Evolutionary conservation across 148 eudicot species (phyloP).

Genomic region (Silene uniflora): DNA sequence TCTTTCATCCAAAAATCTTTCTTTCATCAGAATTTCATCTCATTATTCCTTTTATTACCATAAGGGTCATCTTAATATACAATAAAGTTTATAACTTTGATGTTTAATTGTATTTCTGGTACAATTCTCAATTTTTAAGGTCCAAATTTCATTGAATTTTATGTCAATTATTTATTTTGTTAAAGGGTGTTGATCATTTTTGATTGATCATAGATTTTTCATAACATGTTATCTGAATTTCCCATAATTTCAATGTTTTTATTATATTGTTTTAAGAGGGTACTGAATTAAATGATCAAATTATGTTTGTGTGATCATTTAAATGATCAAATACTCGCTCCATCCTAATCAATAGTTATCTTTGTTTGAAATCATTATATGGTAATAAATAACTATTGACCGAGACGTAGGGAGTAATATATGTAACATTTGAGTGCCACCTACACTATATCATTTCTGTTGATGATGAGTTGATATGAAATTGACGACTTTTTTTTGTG

Average conservation of each 20-base stretch:
- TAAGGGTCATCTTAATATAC: constrained; percentile 20
- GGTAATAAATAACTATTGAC: no score
- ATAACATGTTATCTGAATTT: constrained; percentile 35
- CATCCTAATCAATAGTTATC: no score
- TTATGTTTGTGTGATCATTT: constrained; percentile 4
- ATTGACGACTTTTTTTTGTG: neutral
- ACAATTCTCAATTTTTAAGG: constrained; percentile 11
- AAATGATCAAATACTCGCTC: constrained; percentile 17
- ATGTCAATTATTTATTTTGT: constrained; percentile 17
- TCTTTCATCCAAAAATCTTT: neutral
- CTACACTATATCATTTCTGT: neutral
- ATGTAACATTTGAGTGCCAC: no score
- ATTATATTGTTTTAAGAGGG: neutral
- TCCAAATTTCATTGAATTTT: constrained; percentile 16
- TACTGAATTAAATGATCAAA: no score
- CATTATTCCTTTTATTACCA: neutral
- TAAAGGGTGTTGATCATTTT: constrained; percentile 31
- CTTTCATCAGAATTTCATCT: constrained; percentile 1
- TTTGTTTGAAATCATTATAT: no score
- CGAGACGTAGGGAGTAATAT: no score
- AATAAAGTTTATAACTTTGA: constrained; percentile 21
- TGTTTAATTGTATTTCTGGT: constrained; percentile 10
- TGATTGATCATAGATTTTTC: constrained; percentile 28
- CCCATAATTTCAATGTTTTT: constrained; percentile 1
- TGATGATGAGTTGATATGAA: constrained; percentile 12